phyloP scores from a whole-genome alignment of 176 grass and related monocot species.

The Oryza meyeriana region DNA sequence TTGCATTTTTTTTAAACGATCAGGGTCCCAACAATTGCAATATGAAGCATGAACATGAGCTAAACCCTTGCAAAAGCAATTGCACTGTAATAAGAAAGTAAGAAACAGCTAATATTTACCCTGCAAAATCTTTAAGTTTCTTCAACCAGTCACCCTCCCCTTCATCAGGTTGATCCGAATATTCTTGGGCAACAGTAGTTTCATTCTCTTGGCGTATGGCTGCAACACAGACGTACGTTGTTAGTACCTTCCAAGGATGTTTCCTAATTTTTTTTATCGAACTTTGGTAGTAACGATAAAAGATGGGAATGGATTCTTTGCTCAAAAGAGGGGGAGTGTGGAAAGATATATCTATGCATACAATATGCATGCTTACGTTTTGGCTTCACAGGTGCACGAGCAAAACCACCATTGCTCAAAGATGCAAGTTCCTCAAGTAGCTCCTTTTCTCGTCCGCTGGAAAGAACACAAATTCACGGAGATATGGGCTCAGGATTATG shows the following conservation, averaged over 20 bases:
- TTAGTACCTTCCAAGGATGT: constrained; percentile 7
- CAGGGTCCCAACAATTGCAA: not conserved
- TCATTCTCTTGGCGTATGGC: constrained; percentile 48
- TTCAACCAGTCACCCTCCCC: constrained; percentile 75
- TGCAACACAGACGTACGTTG: constrained; percentile 27
- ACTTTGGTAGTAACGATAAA: constrained; percentile 1
- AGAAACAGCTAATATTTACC: constrained; percentile 53
- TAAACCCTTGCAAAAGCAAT: not conserved
- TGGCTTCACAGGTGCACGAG: constrained; percentile 41
- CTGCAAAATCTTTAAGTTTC: constrained; percentile 84
- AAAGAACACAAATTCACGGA: constrained; percentile 27
- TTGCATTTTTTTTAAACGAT: not conserved
- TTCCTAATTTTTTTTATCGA: not conserved
- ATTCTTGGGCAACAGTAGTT: constrained; percentile 38
- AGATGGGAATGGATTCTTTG: constrained; percentile 24
- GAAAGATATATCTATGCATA: not conserved
- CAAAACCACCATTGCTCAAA: constrained; percentile 46
- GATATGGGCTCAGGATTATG: not conserved
- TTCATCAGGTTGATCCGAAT: constrained; percentile 43
- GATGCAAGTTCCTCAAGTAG: constrained; percentile 92
- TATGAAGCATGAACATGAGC: not conserved
- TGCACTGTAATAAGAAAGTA: not conserved
- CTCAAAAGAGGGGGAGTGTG: not conserved
- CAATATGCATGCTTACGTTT: constrained; percentile 44
- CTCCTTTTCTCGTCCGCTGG: constrained; percentile 68